A percentile compares a stretch with the other conserved stretches of the same genome.
These are phyloP conservation scores for Aureobasidium sp. DNA, from an alignment of 2,329 filamentous ascomycete species.

Conservation along the genomic window DNA sequence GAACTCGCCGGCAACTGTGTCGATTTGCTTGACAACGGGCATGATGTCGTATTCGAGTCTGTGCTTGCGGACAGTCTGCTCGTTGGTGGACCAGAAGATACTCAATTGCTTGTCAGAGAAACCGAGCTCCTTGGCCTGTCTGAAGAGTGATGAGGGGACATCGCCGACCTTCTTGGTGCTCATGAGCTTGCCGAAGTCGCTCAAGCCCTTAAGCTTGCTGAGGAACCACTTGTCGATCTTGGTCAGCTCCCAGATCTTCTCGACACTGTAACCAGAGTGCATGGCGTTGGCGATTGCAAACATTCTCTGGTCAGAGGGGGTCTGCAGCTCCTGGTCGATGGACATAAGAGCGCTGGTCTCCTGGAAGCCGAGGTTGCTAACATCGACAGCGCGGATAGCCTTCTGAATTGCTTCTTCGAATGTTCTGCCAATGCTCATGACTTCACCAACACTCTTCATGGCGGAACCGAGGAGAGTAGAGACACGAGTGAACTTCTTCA, in stretches of 20 bases:
- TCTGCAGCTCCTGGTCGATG: conserved; percentile 92
- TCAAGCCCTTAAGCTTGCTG: conserved; percentile 80
- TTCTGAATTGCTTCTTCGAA: conserved; percentile 99
- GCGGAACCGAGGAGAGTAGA: conserved; percentile 93
- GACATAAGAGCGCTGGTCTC: conserved; percentile 86
- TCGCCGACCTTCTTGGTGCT: conserved; percentile 58
- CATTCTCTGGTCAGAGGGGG: conserved; percentile 90
- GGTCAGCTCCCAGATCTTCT: conserved; percentile 97
- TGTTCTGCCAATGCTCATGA: conserved; percentile 94
- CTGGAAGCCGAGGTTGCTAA: conserved; percentile 90
- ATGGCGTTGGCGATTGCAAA: conserved; percentile 98
- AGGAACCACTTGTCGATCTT: conserved; percentile 99
- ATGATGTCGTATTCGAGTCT: conserved; percentile 79
- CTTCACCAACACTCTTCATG: conserved; percentile 99
- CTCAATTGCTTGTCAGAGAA: conserved; percentile 92
- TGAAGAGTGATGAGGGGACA: conserved; percentile 56
- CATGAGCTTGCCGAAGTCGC: conserved; percentile 79
- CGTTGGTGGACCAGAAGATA: conserved; percentile 90
- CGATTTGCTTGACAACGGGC: conserved; percentile 94
- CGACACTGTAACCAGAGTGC: conserved; percentile 84
- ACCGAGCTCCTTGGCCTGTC: conserved; percentile 83
- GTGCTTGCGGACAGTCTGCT: conserved; percentile 75
- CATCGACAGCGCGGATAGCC: conserved; percentile 90
- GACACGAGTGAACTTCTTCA: conserved; percentile 97
- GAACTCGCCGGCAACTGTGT: conserved; percentile 96